phyloP scores from a whole-genome alignment of 2,329 filamentous ascomycete species.

The Ophiostoma piceae region DNA sequence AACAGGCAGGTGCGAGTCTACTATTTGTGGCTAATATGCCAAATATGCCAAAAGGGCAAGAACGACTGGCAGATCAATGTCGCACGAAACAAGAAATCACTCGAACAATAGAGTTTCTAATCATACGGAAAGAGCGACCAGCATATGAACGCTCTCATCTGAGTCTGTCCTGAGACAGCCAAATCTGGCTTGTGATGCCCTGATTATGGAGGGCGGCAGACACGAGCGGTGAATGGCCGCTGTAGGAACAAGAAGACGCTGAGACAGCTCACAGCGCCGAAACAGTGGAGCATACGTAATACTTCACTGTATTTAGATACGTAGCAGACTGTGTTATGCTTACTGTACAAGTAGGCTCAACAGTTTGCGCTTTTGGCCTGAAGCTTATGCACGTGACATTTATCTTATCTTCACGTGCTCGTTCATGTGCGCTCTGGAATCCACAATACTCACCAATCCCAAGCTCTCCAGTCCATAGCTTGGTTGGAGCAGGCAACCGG shows the following conservation, averaged over 20 bases:
- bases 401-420: not conserved
- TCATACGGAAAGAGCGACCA: not conserved
- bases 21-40: slow-evolving; percentile 11
- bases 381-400: not conserved
- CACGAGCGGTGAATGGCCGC: slow-evolving; percentile 2
- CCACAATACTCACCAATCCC: not conserved
- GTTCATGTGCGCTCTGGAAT: not conserved
- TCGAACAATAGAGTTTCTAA: not conserved
- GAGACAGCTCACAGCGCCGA: slow-evolving; percentile 5
- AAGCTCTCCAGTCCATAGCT: not conserved
- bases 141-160: not conserved
- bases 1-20: slow-evolving; percentile 14
- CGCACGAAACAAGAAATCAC: not conserved
- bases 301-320: not conserved
- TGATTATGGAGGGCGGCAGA: not conserved
- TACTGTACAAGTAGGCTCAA: not conserved
- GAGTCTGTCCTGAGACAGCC: not conserved
- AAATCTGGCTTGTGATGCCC: not conserved
- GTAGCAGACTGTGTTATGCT: not conserved
- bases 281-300: slow-evolving; percentile 2
- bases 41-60: slow-evolving; percentile 13
- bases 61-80: not conserved
- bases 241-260: not conserved
- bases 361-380: not conserved
- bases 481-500: slow-evolving; percentile 11